A percentile compares a stretch with the other conserved stretches of the same genome.
These are phyloP conservation scores for Erodium texanum DNA, from an alignment of 441 rosid species.

Conservation along the genomic window DNA sequence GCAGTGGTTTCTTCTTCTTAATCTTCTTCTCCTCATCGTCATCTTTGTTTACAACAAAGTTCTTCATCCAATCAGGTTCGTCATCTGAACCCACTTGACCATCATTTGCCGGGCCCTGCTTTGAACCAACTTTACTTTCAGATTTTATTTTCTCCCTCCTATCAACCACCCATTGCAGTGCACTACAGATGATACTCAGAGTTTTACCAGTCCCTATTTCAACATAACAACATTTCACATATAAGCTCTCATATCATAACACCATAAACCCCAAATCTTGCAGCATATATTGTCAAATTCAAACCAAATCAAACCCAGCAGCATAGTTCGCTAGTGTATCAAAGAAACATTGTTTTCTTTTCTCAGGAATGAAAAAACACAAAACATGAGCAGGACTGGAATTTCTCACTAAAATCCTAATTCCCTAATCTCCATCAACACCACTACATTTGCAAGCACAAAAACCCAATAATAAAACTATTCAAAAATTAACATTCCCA, in stretches of 20 bases:
- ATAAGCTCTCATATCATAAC: not conserved
- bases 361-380: too few species aligned
- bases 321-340: not conserved
- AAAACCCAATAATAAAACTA: too few species aligned
- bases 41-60: conserved; percentile 33
- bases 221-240: not conserved
- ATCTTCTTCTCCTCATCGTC: conserved; percentile 22
- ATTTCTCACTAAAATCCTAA: too few species aligned
- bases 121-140: conserved; percentile 18
- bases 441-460: too few species aligned
- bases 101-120: conserved; percentile 16
- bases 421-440: too few species aligned
- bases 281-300: not conserved
- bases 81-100: conserved; percentile 27
- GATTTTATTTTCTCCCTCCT: conserved; percentile 37
- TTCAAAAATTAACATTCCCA: too few species aligned
- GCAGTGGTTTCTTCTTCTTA: conserved; percentile 26
- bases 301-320: not conserved
- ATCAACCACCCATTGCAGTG: conserved; percentile 75
- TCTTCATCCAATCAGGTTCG: conserved; percentile 80
- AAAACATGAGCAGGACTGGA: too few species aligned
- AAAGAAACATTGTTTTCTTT: too few species aligned
- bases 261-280: too few species aligned
- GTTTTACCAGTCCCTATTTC: conserved; percentile 84
- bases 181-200: conserved; percentile 72